Evolutionary conservation across 1,284 basidiomycete genomes (phyloP).

Genomic region (Cutaneotrichosporon sp.): DNA sequence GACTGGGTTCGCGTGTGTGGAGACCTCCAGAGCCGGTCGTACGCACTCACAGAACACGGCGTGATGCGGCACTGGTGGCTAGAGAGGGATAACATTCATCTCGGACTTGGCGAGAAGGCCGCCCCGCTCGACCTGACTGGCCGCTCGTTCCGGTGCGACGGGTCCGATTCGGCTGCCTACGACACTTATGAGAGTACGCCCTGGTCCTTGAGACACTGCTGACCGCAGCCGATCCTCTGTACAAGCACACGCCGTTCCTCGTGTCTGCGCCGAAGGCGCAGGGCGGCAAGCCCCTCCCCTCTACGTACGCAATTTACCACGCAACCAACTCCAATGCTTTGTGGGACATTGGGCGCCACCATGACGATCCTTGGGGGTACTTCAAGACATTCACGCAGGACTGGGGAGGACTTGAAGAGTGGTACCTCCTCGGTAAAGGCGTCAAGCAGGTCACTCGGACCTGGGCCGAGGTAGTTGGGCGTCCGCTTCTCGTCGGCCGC

Average conservation of each 20-base stretch:
- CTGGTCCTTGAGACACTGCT: background rate
- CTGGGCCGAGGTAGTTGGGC: slow-evolving; percentile 45
- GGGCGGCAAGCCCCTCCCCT: slow-evolving; percentile 25
- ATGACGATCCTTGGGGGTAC: slow-evolving; percentile 49
- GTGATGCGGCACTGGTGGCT: slow-evolving; percentile 41
- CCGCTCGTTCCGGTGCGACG: slow-evolving; percentile 40
- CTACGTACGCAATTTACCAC: slow-evolving; percentile 47
- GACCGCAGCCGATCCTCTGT: slow-evolving; percentile 42
- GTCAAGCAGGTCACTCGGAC: slow-evolving; percentile 39
- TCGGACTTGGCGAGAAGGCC: slow-evolving; percentile 50
- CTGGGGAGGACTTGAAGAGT: slow-evolving; percentile 49
- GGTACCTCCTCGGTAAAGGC: slow-evolving; percentile 44
- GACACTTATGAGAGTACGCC: slow-evolving; percentile 41
- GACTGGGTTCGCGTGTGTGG: slow-evolving; percentile 32
- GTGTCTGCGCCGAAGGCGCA: slow-evolving; percentile 35
- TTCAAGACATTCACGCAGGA: slow-evolving; percentile 49
- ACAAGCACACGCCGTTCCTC: slow-evolving; percentile 52
- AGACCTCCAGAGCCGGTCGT: slow-evolving; percentile 45
- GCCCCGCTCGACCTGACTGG: slow-evolving; percentile 47
- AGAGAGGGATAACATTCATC: slow-evolving; percentile 36
- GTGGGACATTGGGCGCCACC: slow-evolving; percentile 48
- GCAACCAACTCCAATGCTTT: slow-evolving; percentile 45
- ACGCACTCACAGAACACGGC: slow-evolving; percentile 46
- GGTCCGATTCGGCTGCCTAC: slow-evolving; percentile 48
- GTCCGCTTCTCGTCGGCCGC: slow-evolving; percentile 44